A percentile compares a stretch with the other conserved stretches of the same genome.
These are phyloP conservation scores for Hydnum rufescens DNA, from an alignment of 768 basidiomycete species.

Conservation along the genomic window DNA sequence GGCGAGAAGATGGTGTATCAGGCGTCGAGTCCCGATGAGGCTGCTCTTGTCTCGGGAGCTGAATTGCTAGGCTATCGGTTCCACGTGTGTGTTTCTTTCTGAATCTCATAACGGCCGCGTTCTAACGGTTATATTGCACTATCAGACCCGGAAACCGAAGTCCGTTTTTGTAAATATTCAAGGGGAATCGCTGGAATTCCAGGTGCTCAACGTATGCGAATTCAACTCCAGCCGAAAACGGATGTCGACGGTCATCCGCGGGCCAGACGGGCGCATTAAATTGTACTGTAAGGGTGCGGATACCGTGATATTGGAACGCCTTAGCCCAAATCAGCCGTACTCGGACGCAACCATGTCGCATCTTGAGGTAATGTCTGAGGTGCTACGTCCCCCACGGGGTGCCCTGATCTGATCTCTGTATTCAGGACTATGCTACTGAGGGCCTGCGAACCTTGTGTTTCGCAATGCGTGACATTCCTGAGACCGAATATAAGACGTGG, in stretches of 20 bases:
- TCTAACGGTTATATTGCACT: not conserved
- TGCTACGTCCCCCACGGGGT: too few relatives aligned
- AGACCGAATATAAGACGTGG: conserved; percentile 85
- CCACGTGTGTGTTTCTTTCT: conserved; percentile 37
- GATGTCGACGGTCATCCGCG: conserved; percentile 87
- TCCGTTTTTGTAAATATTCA: conserved; percentile 77
- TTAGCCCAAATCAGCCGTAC: conserved; percentile 52
- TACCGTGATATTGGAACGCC: conserved; percentile 85
- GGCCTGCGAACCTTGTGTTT: conserved; percentile 93
- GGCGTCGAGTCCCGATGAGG: conserved; percentile 95
- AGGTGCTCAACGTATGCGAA: conserved; percentile 92
- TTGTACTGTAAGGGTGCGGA: conserved; percentile 95
- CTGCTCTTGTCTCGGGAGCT: conserved; percentile 85
- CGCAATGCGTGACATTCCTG: conserved; percentile 80
- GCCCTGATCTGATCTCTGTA: conserved; percentile 3
- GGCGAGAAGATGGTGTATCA: conserved; percentile 81
- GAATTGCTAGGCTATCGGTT: conserved; percentile 85
- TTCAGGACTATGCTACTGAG: conserved; percentile 87
- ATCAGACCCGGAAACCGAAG: conserved; percentile 82
- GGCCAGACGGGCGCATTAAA: conserved; percentile 80
- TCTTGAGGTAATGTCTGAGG: conserved; percentile 67
- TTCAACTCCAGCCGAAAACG: conserved; percentile 96
- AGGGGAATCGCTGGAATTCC: conserved; percentile 56
- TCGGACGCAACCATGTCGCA: conserved; percentile 75
- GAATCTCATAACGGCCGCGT: not conserved